These are phyloP conservation scores for Pulicaria dysenterica DNA, from an alignment of 129 eudicot genomes.

Conservation along the genomic window DNA sequence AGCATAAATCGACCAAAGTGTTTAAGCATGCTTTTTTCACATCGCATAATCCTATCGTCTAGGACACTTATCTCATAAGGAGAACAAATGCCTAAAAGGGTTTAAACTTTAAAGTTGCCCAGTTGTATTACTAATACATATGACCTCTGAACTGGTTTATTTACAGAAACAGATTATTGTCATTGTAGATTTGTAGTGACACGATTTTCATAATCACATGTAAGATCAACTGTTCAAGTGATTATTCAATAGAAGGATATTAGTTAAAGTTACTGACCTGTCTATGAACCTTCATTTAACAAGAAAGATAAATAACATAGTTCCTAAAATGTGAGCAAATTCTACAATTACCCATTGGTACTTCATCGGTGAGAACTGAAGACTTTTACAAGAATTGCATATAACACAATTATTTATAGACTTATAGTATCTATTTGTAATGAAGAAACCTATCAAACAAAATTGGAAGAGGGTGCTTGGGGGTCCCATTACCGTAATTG, in stretches of 20 bases:
- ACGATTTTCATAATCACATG: too few relatives aligned
- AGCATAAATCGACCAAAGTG: too few relatives aligned
- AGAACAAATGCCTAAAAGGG: too few relatives aligned
- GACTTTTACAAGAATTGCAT: not conserved
- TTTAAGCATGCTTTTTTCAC: too few relatives aligned
- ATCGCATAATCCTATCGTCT: too few relatives aligned
- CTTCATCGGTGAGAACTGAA: not conserved
- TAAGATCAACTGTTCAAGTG: not conserved
- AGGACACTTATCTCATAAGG: too few relatives aligned
- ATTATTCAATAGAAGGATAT: not conserved
- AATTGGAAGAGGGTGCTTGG: not conserved
- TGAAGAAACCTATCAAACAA: not conserved
- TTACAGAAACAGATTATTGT: too few relatives aligned
- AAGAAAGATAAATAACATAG: not conserved
- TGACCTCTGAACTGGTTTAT: too few relatives aligned
- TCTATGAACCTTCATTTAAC: not conserved
- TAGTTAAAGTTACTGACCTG: not conserved
- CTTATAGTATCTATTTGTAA: not conserved
- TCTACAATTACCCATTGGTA: not conserved
- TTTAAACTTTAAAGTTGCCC: too few relatives aligned
- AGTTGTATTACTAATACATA: too few relatives aligned
- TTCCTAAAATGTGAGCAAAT: not conserved
- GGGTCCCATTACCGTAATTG: not conserved
- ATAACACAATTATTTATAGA: not conserved
- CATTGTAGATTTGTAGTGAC: too few relatives aligned